Base-by-base conservation (phyloP, 202 grass and related monocot genomes). In the Panicum hallii region DNA sequence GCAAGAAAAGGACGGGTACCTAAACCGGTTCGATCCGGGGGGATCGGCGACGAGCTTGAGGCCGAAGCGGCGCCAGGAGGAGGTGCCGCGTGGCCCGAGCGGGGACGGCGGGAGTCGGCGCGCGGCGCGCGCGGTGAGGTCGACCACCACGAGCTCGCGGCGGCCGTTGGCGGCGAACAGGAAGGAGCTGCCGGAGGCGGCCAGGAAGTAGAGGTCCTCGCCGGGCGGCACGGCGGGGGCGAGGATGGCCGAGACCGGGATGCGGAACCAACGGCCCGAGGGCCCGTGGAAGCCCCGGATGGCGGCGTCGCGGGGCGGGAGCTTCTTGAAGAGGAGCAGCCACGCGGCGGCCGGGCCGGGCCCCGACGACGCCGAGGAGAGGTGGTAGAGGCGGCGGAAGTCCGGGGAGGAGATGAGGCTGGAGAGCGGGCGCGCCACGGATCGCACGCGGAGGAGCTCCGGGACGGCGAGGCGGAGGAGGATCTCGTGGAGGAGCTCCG, bases 401-500 rank as follows among this genome's bases (percentile, higher is more conserved):
- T 95, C 93, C 0, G 85, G 57, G 13, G 87, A 93, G 28, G 91
- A 82, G 75, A 99, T 86, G 66, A 99, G 86, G 56, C 81, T 82
- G 7, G 90, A 92, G 62, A 99, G 93, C 53, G 83, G 91, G 0
- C 81, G 88, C 63, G 97, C 94, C 55, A 99, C 97, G 50, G 97
- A 96, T 14, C 91, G 93, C 30, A 94, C 75, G 67, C 90, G 93
- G 67, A 95, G 88, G 58, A 99, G 85, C 58, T 96, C 96, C 16
- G 97, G 97, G 3, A 99, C 88, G 14, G 93, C 89, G 19, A 99
- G 83, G 36, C 93, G 91, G 82, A 94, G 75, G 67, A 99, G 94
- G 64, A 99, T 99, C 81, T 99, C 97, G 65, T 96, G 93, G n/a
- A 99, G 93, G 79, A 99, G 97, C 88, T 99, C 97, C 4, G 86